Base-by-base conservation (phyloP, 768 basidiomycete species). In the Amyloporia xantha region DNA sequence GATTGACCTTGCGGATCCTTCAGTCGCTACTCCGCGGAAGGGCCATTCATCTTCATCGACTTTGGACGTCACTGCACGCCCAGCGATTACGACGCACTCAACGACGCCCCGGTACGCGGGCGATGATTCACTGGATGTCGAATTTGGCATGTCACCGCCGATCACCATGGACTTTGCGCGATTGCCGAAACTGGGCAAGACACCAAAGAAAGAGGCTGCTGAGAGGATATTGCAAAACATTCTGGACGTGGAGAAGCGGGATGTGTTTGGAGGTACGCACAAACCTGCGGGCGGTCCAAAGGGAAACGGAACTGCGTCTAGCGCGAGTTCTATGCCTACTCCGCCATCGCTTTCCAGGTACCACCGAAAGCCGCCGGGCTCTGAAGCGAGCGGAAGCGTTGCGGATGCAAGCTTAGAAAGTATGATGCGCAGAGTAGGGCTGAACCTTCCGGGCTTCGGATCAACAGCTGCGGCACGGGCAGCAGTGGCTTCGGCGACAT, bases 321-420 rank as follows among this genome's bases (percentile, higher is more conserved):
- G 78, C 49, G 73, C 81, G 73, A 84, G 81, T 64, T 79, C 80
- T 12, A 74, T 85, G 46, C 76, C 82, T 1, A 79, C 81, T 1
- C 82, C 84, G 5, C 86, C 86, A 23, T 86, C 85, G 0, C 68
- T 89, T 12, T 79, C 82, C 12, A 71, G 78, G n/a, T 88, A 87
- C 56, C 70, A 64, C n/a, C 69, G 70, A 6, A 66, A 66, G 36
- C 64, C 69, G n/a, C 60, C 68, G 49, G 61, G 62, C 12, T 41
- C 52, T 2, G 59, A 58, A 19, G 71, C 63, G 11, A 76, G 69
- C 50, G 68, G 68, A 37, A 81, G 69, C 53, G 66, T 75, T 13
- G 70, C 70, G 1, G 81, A 84, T 53, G 64, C 76, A 2, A 84
- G 79, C 58, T 61, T 87, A 46, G 83, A 86, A 51, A 83, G 78